Evolutionary conservation across 441 rosid genomes (phyloP).

Genomic region (Pelargonium cotyledonis): DNA sequence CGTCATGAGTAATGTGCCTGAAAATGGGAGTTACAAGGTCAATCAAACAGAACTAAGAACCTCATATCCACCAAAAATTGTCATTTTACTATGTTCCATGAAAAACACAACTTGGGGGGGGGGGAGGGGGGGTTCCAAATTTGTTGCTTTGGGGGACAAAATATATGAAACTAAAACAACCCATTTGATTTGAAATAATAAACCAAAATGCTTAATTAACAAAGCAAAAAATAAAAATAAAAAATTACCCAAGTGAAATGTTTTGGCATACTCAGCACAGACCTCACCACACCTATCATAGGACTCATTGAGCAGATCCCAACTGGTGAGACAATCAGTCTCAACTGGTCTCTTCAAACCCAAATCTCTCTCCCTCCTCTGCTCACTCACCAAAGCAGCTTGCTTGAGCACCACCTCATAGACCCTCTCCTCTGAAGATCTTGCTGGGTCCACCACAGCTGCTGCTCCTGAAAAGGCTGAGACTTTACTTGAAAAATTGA

Average conservation of each 20-base stretch:
- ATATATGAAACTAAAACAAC: not conserved
- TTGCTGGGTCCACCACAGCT: slow-evolving; percentile 20
- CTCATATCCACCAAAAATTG: not conserved
- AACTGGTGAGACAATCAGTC: slow-evolving; percentile 12
- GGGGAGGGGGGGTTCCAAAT: no score
- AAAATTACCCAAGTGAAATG: slow-evolving; percentile 44
- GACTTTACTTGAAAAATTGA: slow-evolving; percentile 15
- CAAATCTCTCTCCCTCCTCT: slow-evolving; percentile 12
- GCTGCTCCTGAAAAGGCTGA: slow-evolving; percentile 27
- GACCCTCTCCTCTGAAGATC: slow-evolving; percentile 43
- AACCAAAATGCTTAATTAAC: not conserved
- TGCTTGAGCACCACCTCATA: slow-evolving; percentile 46
- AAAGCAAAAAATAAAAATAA: not conserved
- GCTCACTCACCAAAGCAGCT: slow-evolving; percentile 41
- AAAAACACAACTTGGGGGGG: not conserved
- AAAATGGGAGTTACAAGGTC: not conserved
- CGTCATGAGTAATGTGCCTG: slow-evolving; percentile 51
- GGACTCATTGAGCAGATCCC: slow-evolving; percentile 37
- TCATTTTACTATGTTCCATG: not conserved
- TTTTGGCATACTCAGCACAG: slow-evolving; percentile 53
- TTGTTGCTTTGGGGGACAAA: not conserved
- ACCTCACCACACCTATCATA: slow-evolving; percentile 49
- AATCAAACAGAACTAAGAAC: not conserved
- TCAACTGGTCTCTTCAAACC: slow-evolving; percentile 19
- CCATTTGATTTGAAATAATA: not conserved